Evolutionary conservation across 768 basidiomycete species (phyloP), one percentile per base, ranked within the genome.

Genomic region (Boletus reticuloceps): DNA sequence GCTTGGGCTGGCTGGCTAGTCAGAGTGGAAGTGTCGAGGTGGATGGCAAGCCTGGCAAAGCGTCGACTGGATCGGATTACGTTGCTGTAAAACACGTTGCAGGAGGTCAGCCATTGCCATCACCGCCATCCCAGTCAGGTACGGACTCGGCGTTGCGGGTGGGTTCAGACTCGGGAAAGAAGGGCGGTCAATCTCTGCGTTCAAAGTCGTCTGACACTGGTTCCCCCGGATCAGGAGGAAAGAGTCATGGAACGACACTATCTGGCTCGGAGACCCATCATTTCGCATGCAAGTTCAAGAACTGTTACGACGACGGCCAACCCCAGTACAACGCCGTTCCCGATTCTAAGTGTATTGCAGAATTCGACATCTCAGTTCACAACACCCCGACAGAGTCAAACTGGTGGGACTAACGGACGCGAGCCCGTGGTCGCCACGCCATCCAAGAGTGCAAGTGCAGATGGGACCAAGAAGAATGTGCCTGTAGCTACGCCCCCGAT

Each of bases 271-370:
- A 50, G 20, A 32, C 13, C 1, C 14, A 6, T 39, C 37, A n/a
- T 25, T 17, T 58, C 55, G 5, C 34, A 19, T 25, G 16, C 63
- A 14, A 41, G 16, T 32, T n/a, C 50, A 9, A 45, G 32, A 36
- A 17, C 29, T 5, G 20, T 11, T 17, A 25, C 45, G 27, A 53
- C 47, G 22, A 14, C 50, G 36, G 17, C 47, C 0, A 50, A 32
- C 0, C 14, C 19, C 11, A 8, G 34, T 44, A 34, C 61, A 17
- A 61, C 54, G 2, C 66, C 65, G 5, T 66, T 66, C 16, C 60
- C 63, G 11, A 65, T 66, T 10, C 56, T 66, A 22, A 65, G 47
- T 17, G 58, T 48, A 13, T 49, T 66, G 31, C 54, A 37, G 19
- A 37, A 32, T 4, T 17, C 25, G 16, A 13, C 17, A 14, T 44